Percentiles rank a stretch among this genome's conserved stretches.
Evolutionary conservation across 2,329 filamentous ascomycete genomes (phyloP).

Genomic region (Fusarium compactum): DNA sequence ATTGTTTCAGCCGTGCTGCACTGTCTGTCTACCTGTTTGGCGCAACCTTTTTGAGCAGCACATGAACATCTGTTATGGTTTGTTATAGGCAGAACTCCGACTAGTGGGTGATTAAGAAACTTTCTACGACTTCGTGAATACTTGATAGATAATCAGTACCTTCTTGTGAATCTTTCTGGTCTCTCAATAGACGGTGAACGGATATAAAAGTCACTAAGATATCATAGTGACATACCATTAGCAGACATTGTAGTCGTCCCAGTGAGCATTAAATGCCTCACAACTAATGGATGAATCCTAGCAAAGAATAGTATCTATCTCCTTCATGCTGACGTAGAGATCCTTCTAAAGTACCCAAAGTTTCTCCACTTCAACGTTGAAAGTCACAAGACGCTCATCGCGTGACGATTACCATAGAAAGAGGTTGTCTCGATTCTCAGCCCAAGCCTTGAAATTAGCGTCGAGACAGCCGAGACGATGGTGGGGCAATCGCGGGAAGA

Average conservation of each 20-base stretch:
- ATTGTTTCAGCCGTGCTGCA: neutral
- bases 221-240: neutral
- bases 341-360: neutral
- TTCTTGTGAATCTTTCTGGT: neutral
- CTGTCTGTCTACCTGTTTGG: neutral
- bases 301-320: neutral
- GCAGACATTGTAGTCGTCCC: neutral
- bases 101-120: neutral
- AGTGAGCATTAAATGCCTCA: neutral
- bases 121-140: neutral
- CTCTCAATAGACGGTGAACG: neutral
- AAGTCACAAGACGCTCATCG: neutral
- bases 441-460: neutral
- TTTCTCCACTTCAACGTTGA: neutral
- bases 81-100: neutral
- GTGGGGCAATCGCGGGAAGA: conserved; percentile 33
- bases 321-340: neutral
- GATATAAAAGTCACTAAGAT: neutral
- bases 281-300: neutral
- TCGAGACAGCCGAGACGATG: neutral
- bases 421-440: neutral
- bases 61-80: neutral
- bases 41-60: neutral
- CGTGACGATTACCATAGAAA: neutral
- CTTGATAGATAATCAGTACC: neutral